Base-by-base conservation (phyloP, 1,284 basidiomycete species). In the Neotropicomus parvogracilis region DNA sequence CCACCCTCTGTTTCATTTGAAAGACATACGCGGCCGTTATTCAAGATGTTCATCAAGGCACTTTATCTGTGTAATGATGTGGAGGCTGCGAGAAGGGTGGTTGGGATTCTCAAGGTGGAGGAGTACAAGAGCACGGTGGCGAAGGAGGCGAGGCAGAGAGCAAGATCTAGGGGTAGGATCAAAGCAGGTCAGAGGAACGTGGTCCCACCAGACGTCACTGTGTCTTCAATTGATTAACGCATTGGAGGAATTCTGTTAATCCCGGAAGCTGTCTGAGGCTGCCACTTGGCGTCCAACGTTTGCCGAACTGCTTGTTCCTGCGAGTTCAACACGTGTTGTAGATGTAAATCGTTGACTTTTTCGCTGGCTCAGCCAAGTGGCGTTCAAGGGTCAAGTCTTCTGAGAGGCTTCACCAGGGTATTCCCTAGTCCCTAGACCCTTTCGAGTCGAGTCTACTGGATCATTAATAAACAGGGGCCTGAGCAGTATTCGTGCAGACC, bases 31-130 rank as follows among this genome's bases (percentile, higher is more conserved):
- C 67, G 70, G 50, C 85, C 85, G 26, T 53, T 87, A 63, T 84
- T 83, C 66, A 83, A 75, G 67, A 80, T 81, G 79, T 84, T 88
- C 62, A 74, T 84, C 59, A 81, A 76, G 60, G 80, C 77, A 28
- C 75, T 88, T 48, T 75, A 77, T 65, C 44, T 69, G 41, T 68
- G 79, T 46, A 71, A 72, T 21, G 85, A 88, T 59, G 56, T 62
- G 12, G 62, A 62, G 6, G 79, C 75, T 29, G 84, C 80, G 34
- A 70, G 72, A 59, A 71, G 54, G 45, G 71, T 88, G 8, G 59
- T 82, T 39, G 75, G 73, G 29, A 78, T 85, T 49, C 58, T 87
- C 56, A 78, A 78, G 57, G 71, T 67, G 29, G 73, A 76, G 48
- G 60, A 69, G 38, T 17, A 38, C 48, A 50, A 48, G 39, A 41